Percentiles rank a stretch among this genome's conserved stretches.
phyloP scores from a whole-genome alignment of 1,139 yeast genomes.

The Chernovozyma sophiae-reginae region DNA sequence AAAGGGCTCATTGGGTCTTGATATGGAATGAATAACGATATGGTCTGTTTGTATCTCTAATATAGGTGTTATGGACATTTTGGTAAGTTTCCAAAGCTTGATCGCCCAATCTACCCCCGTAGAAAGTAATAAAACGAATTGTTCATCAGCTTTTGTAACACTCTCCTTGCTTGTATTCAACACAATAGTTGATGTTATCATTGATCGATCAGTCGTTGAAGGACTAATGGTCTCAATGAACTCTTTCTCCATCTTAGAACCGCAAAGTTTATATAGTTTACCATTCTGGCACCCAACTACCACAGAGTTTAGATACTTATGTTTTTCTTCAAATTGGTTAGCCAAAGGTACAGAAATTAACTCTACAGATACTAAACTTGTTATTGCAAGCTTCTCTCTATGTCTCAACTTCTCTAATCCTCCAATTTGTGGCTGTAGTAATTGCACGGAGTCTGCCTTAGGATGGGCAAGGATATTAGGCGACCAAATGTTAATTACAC shows the following conservation, averaged over 20 bases:
- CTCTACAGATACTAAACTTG: constrained; percentile 17
- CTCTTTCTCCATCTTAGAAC: constrained; percentile 20
- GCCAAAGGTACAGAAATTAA: neutral
- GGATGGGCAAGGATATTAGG: constrained; percentile 34
- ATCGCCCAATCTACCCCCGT: constrained; percentile 40
- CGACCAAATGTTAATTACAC: constrained; percentile 40
- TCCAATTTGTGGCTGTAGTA: constrained; percentile 6
- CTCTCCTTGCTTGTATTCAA: neutral
- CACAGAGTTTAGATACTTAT: constrained; percentile 26
- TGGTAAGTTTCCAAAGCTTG: constrained; percentile 27
- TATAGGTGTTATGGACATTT: neutral
- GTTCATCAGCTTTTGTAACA: neutral
- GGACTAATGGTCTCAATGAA: constrained; percentile 23
- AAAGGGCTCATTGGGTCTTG: constrained; percentile 29
- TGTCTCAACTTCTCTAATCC: constrained; percentile 13
- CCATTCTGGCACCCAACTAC: constrained; percentile 48
- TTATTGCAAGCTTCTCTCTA: constrained; percentile 26
- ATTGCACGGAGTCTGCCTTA: constrained; percentile 16
- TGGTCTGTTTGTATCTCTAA: constrained; percentile 3
- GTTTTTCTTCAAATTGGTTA: constrained; percentile 8
- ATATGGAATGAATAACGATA: constrained; percentile 1
- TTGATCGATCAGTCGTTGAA: constrained; percentile 24
- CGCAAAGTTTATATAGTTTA: constrained; percentile 34
- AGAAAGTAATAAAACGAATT: constrained; percentile 27
- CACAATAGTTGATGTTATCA: constrained; percentile 21